Evolutionary conservation across 2,329 filamentous ascomycete genomes (phyloP), one percentile per base, ranked within the genome.

Genomic region (Cladobotryum protrusum): DNA sequence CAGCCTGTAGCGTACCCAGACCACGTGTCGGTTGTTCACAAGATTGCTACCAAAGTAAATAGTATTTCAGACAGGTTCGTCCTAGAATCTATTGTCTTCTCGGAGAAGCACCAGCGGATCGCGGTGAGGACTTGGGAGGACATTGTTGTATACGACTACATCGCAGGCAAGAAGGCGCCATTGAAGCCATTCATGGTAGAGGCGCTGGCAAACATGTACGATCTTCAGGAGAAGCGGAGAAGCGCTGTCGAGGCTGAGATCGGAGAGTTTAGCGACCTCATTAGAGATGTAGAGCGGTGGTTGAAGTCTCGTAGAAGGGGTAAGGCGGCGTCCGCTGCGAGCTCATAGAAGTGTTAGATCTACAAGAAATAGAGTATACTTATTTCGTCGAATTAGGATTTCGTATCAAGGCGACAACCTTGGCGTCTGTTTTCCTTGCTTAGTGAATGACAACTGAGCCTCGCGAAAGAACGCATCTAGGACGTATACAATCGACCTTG

Each of bases 1-100:
- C 20, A 29, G 87, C 89, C 89, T 15, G 85, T 96, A 79, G 85
- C 77, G 33, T 93, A 81, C 66, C 90, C 90, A 1, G 90, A 96
- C 66, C 78, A 79, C 45, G 81, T 95, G 53, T 89, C 86, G 0
- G 87, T 93, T 15, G 86, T 92, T 59, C 89, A 95, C 70, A 91
- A 86, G 64, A 77, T 96, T 12, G 70, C 76, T 2, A 65, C 68
- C 24, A 66, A 74, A 50, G 84, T 82, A 2, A 50, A 59, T n/a
- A 52, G 60, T n/a, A 54, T 56, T 2, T 66, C 69, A 0, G 60
- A 69, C n/a, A 76, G 78, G 17, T 78, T 92, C 55, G 65, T 79
- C 47, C 65, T 83, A 49, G 76, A 83, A 57, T 78, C 75, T 46
- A 63, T 81, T 14, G 74, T 96, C 45, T 64, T 95, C 15, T 95